Evolutionary conservation across 2,329 filamentous ascomycete genomes (phyloP).

Genomic region (Colletotrichum sp.): DNA sequence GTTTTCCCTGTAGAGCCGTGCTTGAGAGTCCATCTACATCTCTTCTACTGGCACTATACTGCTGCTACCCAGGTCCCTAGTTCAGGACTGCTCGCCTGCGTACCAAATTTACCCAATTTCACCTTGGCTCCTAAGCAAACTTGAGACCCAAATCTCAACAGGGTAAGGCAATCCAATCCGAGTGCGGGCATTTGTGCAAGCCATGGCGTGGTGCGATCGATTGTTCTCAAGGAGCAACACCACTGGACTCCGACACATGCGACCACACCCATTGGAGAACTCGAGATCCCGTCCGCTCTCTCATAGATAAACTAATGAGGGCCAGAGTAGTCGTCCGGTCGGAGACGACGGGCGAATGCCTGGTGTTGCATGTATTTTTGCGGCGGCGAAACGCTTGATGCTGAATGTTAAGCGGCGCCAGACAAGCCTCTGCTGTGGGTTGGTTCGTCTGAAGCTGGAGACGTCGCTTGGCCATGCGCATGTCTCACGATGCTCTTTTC

Average conservation of each 20-base stretch:
- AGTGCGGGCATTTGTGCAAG: not conserved
- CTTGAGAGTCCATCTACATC: not conserved
- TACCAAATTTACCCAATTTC: not conserved
- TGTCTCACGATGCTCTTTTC: not conserved
- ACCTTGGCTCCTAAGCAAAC: not conserved
- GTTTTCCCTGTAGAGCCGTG: not conserved
- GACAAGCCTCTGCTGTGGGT: not conserved
- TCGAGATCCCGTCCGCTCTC: slow-evolving; percentile 22
- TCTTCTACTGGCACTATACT: not conserved
- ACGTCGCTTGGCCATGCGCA: not conserved
- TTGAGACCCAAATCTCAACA: not conserved
- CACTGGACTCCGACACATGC: not conserved
- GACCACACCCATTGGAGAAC: slow-evolving; percentile 20
- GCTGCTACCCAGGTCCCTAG: not conserved
- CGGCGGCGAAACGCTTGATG: not conserved
- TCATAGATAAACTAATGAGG: slow-evolving; percentile 18
- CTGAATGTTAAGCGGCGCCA: not conserved
- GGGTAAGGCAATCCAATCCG: not conserved
- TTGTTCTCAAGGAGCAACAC: not conserved
- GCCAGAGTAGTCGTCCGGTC: slow-evolving; percentile 21
- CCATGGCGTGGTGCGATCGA: not conserved
- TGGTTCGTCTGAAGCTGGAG: not conserved
- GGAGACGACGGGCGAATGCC: slow-evolving; percentile 17
- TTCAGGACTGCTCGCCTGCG: not conserved
- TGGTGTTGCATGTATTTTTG: slow-evolving; percentile 13